Base-by-base conservation (phyloP, 345 rosid genomes). In the Melaleuca quinquenervia region DNA sequence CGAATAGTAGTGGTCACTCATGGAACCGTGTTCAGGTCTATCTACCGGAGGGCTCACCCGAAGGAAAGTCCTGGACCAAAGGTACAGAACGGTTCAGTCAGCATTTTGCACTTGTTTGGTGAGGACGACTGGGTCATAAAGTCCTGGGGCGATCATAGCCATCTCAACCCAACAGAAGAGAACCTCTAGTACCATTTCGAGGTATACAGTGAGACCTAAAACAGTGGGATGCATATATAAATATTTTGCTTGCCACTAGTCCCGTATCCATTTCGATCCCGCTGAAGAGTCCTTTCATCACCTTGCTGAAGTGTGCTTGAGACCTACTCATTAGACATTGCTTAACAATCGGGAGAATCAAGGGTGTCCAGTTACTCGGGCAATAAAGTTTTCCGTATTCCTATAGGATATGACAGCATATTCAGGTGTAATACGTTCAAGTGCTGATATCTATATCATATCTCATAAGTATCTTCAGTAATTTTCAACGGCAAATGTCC, bases 1-100 rank as follows among this genome's bases (percentile, higher is more conserved):
- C 91, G 92, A 83, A 91, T 93, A 4, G 91, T 91, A 15, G 95
- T 94, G 44, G 96, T 95, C 52, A 90, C 94, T 87, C 98, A 95
- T 87, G 98, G 98, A 48, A 96, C 98, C 84, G 93, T 91, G 14
- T 91, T 94, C 84, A 88, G 98, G 90, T 87, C 94, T 48, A 92
- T 96, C 8, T 87, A 91, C 84, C 87, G 89, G 89, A 89, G 92
- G 56, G 96, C 96, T 88, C 87, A 93, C 92, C 96, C 97, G 74
- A 90, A 87, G 29, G 90, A 85, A 83, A 21, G 75, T 62, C 82
- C 84, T 32, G 44, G 41, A 14, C 93, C 92, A 58, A 95, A 91
- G 86, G 87, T 96, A 26, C 87, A 90, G 45, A 96, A 94, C 53
- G 89, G 94, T 83, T 95, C 98, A 13, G 75, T 62, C 11, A 62